A percentile compares a stretch with the other conserved stretches of the same genome.
These are phyloP conservation scores for Coccinonectria pachysandricola DNA, from an alignment of 2,329 filamentous ascomycete species.

Conservation along the genomic window DNA sequence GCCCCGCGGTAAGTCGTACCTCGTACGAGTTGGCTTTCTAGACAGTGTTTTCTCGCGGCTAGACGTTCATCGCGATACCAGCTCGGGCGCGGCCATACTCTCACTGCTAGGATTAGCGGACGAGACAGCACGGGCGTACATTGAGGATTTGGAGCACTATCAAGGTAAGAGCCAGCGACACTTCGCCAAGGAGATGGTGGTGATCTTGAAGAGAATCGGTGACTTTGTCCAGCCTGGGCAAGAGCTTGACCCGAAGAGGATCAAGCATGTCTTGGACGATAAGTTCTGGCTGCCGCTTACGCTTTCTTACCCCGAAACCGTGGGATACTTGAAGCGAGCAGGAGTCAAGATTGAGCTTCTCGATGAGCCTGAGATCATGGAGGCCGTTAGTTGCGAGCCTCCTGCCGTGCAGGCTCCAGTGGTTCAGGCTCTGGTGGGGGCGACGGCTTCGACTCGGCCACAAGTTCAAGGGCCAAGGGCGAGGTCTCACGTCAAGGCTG, in stretches of 20 bases:
- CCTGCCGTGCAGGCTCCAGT: too few species aligned
- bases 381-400: too few species aligned
- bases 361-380: too few species aligned
- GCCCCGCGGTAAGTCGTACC: constrained; percentile 17
- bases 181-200: constrained; percentile 23
- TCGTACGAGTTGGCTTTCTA: constrained; percentile 28
- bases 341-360: too few species aligned
- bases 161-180: constrained; percentile 7
- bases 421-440: too few species aligned
- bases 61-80: constrained; percentile 10
- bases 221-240: constrained; percentile 10
- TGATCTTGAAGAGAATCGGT: constrained; percentile 25
- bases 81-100: constrained; percentile 18
- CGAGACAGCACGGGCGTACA: constrained; percentile 24
- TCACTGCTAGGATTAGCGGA: constrained; percentile 25
- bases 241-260: constrained; percentile 8
- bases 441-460: too few species aligned
- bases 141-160: constrained; percentile 12
- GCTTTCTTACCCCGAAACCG: constrained; percentile 17
- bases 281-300: constrained; percentile 24
- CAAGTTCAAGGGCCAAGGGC: too few species aligned
- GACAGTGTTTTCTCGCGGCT: constrained; percentile 22
- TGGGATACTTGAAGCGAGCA: constrained; percentile 19
- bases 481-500: too few species aligned
- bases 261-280: constrained; percentile 13